Evolutionary conservation across 257 asterid species (phyloP).

Genomic region (Fraxinus anomala): DNA sequence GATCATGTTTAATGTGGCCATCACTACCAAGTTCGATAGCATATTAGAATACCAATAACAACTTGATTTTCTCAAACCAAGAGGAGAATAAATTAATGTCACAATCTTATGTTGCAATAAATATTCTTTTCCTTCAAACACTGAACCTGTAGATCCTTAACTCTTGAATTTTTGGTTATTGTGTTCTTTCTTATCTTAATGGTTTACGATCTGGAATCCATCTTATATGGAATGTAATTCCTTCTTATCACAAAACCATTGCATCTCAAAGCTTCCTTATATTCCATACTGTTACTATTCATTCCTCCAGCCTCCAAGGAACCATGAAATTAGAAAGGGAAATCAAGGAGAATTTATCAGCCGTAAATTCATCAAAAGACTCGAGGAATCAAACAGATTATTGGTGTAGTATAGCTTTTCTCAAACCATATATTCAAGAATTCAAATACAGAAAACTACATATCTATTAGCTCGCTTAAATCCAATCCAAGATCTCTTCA

Average conservation of each 20-base stretch:
- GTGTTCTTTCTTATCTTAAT: conserved; percentile 40
- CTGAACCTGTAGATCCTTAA: conserved; percentile 18
- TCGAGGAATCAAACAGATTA: not conserved
- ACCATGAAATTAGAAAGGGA: not conserved
- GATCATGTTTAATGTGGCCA: not conserved
- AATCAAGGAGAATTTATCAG: not conserved
- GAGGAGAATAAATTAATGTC: conserved; percentile 2
- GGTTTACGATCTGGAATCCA: conserved; percentile 41
- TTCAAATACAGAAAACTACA: not conserved
- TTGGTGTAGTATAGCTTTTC: not conserved
- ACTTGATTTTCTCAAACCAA: not conserved
- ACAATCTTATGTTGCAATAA: conserved; percentile 11
- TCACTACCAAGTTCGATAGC: not conserved
- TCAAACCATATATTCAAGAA: not conserved
- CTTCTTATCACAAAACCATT: conserved; percentile 43
- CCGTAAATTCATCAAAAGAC: not conserved
- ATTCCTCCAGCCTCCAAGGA: conserved; percentile 28
- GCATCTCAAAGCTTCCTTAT: conserved; percentile 48
- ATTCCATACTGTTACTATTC: conserved; percentile 30
- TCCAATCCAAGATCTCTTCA: not conserved
- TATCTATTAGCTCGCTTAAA: not conserved
- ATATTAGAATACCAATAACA: not conserved
- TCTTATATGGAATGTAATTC: conserved; percentile 38
- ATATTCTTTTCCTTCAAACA: conserved; percentile 25
- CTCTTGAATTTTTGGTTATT: not conserved